A percentile compares a stretch with the other conserved stretches of the same genome.
These are phyloP conservation scores for Ceriops tagal DNA, from an alignment of 345 rosid species.

Conservation along the genomic window DNA sequence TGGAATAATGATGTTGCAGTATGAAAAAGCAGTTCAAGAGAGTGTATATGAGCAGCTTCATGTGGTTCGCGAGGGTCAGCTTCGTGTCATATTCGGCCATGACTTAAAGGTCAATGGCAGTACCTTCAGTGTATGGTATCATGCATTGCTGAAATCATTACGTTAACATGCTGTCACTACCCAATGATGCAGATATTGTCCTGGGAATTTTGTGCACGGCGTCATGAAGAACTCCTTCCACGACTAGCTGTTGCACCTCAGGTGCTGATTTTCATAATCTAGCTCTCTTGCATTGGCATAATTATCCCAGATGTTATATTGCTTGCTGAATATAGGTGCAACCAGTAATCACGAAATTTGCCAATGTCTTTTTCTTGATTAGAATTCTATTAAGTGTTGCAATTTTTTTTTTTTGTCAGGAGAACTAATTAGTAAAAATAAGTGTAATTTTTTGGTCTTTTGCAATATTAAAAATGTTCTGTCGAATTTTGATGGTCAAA, in stretches of 20 bases:
- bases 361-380: background rate
- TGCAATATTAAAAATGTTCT: no score
- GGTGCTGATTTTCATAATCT: slow-evolving; percentile 37
- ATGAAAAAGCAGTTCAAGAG: slow-evolving; percentile 48
- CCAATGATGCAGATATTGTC: slow-evolving; percentile 59
- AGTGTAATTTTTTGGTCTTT: no score
- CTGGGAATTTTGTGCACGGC: slow-evolving; percentile 96
- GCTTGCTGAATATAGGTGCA: no score
- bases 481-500: no score
- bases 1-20: slow-evolving; percentile 41
- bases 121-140: background rate
- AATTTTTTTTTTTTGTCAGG: no score
- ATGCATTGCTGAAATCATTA: slow-evolving; percentile 4
- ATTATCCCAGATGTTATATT: background rate
- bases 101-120: slow-evolving; percentile 37
- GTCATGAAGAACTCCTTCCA: slow-evolving; percentile 94
- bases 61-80: slow-evolving; percentile 47
- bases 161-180: background rate
- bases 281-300: slow-evolving; percentile 9
- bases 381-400: background rate
- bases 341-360: background rate
- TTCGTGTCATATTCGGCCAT: slow-evolving; percentile 36
- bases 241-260: slow-evolving; percentile 93
- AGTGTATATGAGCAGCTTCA: slow-evolving; percentile 43
- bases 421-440: no score